Base-by-base conservation (phyloP, 306 rosid species). In the Quercus variabilis region DNA sequence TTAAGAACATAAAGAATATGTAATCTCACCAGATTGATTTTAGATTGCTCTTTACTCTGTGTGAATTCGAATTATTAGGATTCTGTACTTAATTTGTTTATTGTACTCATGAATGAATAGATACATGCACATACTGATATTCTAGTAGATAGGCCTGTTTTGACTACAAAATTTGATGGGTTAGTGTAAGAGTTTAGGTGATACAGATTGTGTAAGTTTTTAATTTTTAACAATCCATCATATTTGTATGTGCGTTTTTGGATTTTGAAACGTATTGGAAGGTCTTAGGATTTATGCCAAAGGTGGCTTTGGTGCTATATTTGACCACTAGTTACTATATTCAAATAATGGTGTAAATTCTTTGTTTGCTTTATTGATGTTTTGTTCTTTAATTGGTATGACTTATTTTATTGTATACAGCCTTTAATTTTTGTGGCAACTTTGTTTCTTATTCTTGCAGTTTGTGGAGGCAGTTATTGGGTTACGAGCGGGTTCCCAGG, bases 381-480 rank as follows among this genome's bases (percentile, higher is more conserved):
- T 68, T 68, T 46, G 11, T 68, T 31, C 72, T 35, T 68, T 35
- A 18, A 35, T n/a, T 23, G 15, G 17, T 35, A 23, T 3, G n/a
- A 1, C 35, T 19, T 13, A 8, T n/a, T 18, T 35, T 68, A 19
- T 19, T 19, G 11, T 35, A 19, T 21, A 6, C 1, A 1, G 11
- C 26, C 17, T 33, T 54, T 83, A 60, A 43, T 58, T 74, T 79
- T 28, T 38, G 17, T 11, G 54, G 54, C 54, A 49, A 49, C 17
- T 25, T 9, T 19, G 52, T 8, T 67, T 52, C 71, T 73, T 69
- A 68, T 63, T 33, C 62, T 79, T 78, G 54, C 85, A 91, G 98
- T 93, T 91, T 79, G 94, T 93, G 51, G 97, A 93, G 86, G 92
- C 90, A 38, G 85, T 83, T 65, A 80, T 91, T 60, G 84, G 81